Evolutionary conservation across 148 eudicot genomes (phyloP), one percentile per base, ranked within the genome.

Genomic region (Gaultheria prostrata): DNA sequence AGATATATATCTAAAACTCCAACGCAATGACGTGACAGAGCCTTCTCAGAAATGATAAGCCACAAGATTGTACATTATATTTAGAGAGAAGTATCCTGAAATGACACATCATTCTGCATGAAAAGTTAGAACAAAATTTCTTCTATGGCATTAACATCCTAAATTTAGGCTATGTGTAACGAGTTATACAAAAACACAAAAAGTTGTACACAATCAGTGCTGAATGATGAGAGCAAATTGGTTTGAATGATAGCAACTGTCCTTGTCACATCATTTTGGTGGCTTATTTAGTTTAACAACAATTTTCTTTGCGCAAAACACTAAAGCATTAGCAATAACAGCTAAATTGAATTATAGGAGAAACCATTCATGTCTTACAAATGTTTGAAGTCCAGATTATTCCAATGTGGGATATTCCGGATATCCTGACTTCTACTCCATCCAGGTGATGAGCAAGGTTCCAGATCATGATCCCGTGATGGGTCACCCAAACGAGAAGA

Each of bases 361-460:
- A 21, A 59, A 59, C 65, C 65, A 59, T 59, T 59, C 26, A 21
- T 59, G n/a, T 59, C 26, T 21, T n/a, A 59, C 65, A 59, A 59
- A 21, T 59, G 26, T 59, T 59, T 59, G 65, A 59, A 59, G 11
- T 59, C 65, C 21, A 59, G 26, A 59, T 59, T 59, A 21, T 59
- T 59, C 28, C 67, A 21, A n/a, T n/a, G 11, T 56, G 61, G 9
- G 24, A 56, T 59, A 59, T 59, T 59, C n/a, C 67, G n/a, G 67
- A 21, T 59, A 21, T n/a, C n/a, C 67, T 59, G 67, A 59, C 67
- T 21, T 59, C 11, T 33, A 65, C 17, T 26, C 32, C 33, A 0
- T 65, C 76, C 80, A 92, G 94, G 88, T 92, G 80, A 95, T 95
- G 98, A 95, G 95, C 86, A 95, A 95, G 84, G 94, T 91, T 77